Conservation (phyloP, 2,329 filamentous ascomycete genomes). For the Stachybotrys chartarum region DNA sequence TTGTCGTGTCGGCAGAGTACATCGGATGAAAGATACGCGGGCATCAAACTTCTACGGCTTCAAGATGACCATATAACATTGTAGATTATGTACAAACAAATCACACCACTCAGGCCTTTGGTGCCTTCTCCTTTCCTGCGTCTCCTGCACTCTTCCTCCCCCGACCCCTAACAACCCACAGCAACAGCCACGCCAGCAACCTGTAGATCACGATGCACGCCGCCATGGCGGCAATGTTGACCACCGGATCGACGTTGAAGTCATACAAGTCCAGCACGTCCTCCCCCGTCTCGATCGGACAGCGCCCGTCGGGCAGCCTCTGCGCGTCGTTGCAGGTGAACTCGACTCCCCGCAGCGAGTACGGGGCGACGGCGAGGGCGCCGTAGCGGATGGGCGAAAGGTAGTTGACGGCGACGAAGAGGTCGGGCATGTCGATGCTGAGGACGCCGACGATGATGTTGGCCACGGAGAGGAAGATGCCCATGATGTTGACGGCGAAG, state of each 20-base stretch:
- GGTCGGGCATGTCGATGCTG: conserved; percentile 59
- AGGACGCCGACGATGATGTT: conserved; percentile 66
- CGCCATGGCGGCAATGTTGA: conserved; percentile 57
- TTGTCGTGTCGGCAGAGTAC: too few relatives aligned
- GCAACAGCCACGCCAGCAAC: conserved; percentile 50
- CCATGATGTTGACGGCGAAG: conserved; percentile 68
- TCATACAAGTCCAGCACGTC: conserved; percentile 63
- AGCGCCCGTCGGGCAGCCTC: conserved; percentile 50
- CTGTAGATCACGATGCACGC: conserved; percentile 60
- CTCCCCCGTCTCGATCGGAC: conserved; percentile 58
- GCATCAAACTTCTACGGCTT: too few relatives aligned
- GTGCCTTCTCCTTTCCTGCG: not conserved
- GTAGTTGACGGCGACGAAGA: conserved; percentile 64
- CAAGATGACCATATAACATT: too few relatives aligned
- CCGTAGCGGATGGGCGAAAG: conserved; percentile 66
- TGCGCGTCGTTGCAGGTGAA: conserved; percentile 61
- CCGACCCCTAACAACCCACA: conserved; percentile 40
- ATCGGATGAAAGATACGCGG: too few relatives aligned
- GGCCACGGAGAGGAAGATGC: conserved; percentile 61
- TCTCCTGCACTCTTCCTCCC: not conserved
- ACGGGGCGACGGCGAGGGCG: conserved; percentile 59
- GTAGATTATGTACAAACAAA: not conserved
- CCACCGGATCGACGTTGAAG: conserved; percentile 52
- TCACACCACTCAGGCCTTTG: not conserved
- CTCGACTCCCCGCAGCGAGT: conserved; percentile 49